Evolutionary conservation across 768 basidiomycete species (phyloP).

Genomic region (Tulasnella sp.): DNA sequence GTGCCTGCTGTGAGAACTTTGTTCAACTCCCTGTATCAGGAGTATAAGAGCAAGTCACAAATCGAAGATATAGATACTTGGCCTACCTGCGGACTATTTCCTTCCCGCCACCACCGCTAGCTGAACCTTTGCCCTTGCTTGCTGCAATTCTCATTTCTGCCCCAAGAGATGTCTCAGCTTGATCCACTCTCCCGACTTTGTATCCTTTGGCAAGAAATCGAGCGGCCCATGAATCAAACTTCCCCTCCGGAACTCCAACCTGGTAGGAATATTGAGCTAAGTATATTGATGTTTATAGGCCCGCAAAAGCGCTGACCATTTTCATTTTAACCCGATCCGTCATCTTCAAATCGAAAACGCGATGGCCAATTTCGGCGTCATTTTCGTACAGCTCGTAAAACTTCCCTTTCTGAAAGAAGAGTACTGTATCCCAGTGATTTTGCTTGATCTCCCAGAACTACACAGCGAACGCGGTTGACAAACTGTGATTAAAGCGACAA

Average conservation of each 20-base stretch:
- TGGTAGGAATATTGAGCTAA: conserved; percentile 22
- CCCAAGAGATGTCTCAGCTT: conserved; percentile 91
- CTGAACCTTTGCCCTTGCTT: conserved; percentile 41
- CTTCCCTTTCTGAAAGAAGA: conserved; percentile 96
- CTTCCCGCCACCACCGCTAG: conserved; percentile 37
- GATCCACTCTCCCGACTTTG: conserved; percentile 94
- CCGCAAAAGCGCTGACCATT: conserved; percentile 47
- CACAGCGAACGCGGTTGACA: conserved; percentile 8
- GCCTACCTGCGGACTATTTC: conserved; percentile 76
- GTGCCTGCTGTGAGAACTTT: conserved; percentile 97
- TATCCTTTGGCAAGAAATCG: conserved; percentile 52
- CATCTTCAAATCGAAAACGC: conserved; percentile 83
- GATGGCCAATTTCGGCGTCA: conserved; percentile 85
- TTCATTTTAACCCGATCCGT: conserved; percentile 64
- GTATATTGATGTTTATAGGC: neutral
- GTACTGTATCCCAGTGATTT: conserved; percentile 88
- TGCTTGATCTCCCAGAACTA: conserved; percentile 74
- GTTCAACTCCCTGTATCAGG: conserved; percentile 66
- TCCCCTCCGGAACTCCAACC: conserved; percentile 92
- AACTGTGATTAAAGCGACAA: neutral
- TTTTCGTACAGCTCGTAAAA: conserved; percentile 66
- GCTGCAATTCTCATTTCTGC: conserved; percentile 89
- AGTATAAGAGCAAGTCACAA: neutral
- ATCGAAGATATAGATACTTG: neutral
- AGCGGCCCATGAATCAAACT: conserved; percentile 89